Evolutionary conservation across 805 yeast genomes (phyloP).

Genomic region (Cyberlindnera nakhonratchasimensis): DNA sequence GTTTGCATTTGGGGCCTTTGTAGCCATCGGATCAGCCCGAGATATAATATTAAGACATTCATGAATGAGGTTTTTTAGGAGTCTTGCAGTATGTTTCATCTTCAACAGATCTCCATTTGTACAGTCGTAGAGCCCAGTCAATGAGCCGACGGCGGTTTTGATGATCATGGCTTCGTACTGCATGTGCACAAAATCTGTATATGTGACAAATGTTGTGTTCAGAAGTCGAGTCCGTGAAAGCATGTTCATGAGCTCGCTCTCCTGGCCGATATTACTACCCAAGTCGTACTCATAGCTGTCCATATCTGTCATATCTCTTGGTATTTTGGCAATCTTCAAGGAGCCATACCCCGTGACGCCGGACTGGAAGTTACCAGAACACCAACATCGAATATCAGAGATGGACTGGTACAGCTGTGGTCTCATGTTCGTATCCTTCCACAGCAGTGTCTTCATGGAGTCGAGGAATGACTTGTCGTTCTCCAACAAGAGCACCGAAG

Average conservation of each 20-base stretch:
- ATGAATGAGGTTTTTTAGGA: conserved; percentile 40
- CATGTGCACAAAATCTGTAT: conserved; percentile 39
- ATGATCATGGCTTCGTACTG: conserved; percentile 65
- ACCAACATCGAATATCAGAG: conserved; percentile 66
- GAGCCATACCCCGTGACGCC: conserved; percentile 57
- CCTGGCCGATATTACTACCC: conserved; percentile 25
- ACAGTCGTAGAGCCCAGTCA: conserved; percentile 63
- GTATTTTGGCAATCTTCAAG: conserved; percentile 47
- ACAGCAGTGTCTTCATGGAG: conserved; percentile 41
- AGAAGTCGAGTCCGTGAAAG: conserved; percentile 29
- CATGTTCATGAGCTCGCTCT: conserved; percentile 22
- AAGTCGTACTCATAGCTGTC: conserved; percentile 24
- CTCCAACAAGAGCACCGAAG: conserved; percentile 59
- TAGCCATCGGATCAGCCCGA: conserved; percentile 18
- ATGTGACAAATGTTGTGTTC: conserved; percentile 29
- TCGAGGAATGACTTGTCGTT: conserved; percentile 65
- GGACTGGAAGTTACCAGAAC: conserved; percentile 33
- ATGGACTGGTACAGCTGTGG: conserved; percentile 51
- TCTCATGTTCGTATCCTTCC: conserved; percentile 44
- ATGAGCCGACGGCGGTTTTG: conserved; percentile 67
- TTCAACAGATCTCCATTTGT: conserved; percentile 58
- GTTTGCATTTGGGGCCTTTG: conserved; percentile 22
- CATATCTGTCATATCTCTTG: conserved; percentile 27
- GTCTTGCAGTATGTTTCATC: conserved; percentile 32
- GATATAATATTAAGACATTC: conserved; percentile 48